Conservation (phyloP, 2,329 filamentous ascomycete species). For the Penicillium nordicum region DNA sequence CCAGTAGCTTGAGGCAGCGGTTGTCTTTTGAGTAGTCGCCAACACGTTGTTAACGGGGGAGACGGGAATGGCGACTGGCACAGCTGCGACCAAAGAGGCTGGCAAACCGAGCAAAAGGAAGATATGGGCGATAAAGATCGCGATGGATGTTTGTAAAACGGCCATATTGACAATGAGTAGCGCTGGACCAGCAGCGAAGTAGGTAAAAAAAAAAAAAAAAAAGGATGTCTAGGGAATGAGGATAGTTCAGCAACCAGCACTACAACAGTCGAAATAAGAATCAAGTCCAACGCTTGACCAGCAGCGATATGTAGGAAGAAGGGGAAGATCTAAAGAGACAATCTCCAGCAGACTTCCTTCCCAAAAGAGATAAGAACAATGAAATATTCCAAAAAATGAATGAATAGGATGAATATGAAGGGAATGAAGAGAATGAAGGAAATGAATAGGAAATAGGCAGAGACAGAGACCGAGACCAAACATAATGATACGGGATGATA, state of each 20-base stretch:
- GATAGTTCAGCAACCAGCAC: slow-evolving; percentile 30
- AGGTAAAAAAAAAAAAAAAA: not conserved
- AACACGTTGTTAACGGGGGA: slow-evolving; percentile 8
- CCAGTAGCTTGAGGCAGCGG: slow-evolving; percentile 61
- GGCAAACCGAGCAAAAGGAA: slow-evolving; percentile 32
- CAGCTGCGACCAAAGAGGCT: slow-evolving; percentile 30
- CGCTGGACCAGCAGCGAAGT: slow-evolving; percentile 33
- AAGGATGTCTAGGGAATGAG: slow-evolving; percentile 13
- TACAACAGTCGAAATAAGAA: slow-evolving; percentile 7
- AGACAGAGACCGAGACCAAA: not conserved
- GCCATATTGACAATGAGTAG: slow-evolving; percentile 25
- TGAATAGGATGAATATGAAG: not conserved
- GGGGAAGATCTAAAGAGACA: slow-evolving; percentile 10
- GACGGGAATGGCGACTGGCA: slow-evolving; percentile 25
- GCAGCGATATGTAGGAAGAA: slow-evolving; percentile 9
- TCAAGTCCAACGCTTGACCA: slow-evolving; percentile 12
- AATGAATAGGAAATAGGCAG: not conserved
- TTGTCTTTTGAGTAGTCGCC: slow-evolving; percentile 9
- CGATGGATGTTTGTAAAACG: slow-evolving; percentile 21
- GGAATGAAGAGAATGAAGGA: not conserved
- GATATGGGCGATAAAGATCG: slow-evolving; percentile 31
- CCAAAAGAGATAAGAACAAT: slow-evolving; percentile 10
- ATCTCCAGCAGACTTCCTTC: slow-evolving; percentile 5
- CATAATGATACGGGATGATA: not conserved
- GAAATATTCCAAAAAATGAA: not conserved